Evolutionary conservation across 352 stramenopile genomes (phyloP).

Genomic region (Phytopythium kandeliae): DNA sequence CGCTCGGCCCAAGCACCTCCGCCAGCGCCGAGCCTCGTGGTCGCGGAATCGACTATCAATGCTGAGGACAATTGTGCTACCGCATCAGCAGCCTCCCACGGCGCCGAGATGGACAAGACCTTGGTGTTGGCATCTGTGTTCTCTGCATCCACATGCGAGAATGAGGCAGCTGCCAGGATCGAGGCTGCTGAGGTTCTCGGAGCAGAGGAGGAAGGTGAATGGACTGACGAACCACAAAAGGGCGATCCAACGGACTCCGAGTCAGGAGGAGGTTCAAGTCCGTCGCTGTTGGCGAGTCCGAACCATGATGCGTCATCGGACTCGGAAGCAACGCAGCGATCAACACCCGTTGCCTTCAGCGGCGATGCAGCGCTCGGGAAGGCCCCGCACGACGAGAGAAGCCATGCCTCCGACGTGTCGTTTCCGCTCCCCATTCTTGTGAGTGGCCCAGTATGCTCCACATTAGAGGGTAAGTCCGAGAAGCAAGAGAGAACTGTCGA

Average conservation of each 20-base stretch:
- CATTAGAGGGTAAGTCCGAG: not conserved
- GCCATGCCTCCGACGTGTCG: not conserved
- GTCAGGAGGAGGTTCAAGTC: not conserved
- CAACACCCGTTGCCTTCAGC: too few species aligned
- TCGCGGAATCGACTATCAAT: too few species aligned
- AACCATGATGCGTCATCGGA: not conserved
- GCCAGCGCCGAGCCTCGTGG: too few species aligned
- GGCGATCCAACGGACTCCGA: too few species aligned
- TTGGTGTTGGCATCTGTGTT: not conserved
- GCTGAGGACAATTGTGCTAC: too few species aligned
- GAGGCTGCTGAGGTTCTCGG: not conserved
- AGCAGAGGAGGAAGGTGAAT: not conserved
- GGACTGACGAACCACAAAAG: too few species aligned
- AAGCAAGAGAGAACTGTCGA: conserved; percentile 1
- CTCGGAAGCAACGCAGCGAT: not conserved
- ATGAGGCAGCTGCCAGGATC: not conserved
- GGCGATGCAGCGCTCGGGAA: too few species aligned
- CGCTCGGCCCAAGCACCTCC: too few species aligned
- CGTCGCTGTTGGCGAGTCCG: not conserved
- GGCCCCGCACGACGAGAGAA: too few species aligned
- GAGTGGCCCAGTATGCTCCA: not conserved
- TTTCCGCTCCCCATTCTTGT: conserved; percentile 1
- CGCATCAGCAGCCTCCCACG: too few species aligned
- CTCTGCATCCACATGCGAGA: not conserved
- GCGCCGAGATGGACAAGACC: not conserved